Evolutionary conservation across 2,329 filamentous ascomycete species (phyloP).

Genomic region (Gaeumannomyces sp.): DNA sequence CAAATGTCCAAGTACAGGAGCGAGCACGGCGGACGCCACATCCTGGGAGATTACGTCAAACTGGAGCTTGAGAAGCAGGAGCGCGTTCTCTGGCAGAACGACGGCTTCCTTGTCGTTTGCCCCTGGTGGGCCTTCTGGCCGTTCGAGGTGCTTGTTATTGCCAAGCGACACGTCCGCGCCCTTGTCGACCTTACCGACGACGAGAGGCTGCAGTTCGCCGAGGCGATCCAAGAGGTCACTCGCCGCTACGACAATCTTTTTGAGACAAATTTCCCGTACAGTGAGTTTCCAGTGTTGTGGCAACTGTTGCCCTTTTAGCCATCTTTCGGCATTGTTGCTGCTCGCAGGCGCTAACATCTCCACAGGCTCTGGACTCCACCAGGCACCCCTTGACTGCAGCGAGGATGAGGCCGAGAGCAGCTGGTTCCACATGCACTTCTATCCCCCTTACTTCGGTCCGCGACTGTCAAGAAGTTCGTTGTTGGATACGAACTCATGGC

Average conservation of each 20-base stretch:
- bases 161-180: conserved; percentile 76
- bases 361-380: conserved; percentile 83
- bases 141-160: conserved; percentile 86
- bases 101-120: conserved; percentile 76
- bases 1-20: conserved; percentile 73
- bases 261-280: conserved; percentile 94
- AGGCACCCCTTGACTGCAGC: conserved; percentile 79
- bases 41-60: conserved; percentile 81
- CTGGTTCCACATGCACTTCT: conserved; percentile 97
- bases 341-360: not conserved
- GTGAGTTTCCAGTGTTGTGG: conserved; percentile 35
- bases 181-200: conserved; percentile 71
- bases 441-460: conserved; percentile 89
- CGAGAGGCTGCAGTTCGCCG: conserved; percentile 70
- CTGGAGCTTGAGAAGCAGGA: conserved; percentile 78
- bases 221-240: conserved; percentile 81
- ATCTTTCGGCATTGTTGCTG: not conserved
- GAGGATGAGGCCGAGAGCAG: conserved; percentile 79
- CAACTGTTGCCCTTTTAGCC: not conserved
- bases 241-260: conserved; percentile 95
- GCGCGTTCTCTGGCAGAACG: conserved; percentile 83
- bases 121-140: conserved; percentile 99
- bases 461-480: conserved; percentile 91
- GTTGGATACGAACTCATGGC: conserved; percentile 96
- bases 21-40: conserved; percentile 65